Conservation (phyloP, 1,284 basidiomycete genomes). For the Ceraceosorus guamensis region DNA sequence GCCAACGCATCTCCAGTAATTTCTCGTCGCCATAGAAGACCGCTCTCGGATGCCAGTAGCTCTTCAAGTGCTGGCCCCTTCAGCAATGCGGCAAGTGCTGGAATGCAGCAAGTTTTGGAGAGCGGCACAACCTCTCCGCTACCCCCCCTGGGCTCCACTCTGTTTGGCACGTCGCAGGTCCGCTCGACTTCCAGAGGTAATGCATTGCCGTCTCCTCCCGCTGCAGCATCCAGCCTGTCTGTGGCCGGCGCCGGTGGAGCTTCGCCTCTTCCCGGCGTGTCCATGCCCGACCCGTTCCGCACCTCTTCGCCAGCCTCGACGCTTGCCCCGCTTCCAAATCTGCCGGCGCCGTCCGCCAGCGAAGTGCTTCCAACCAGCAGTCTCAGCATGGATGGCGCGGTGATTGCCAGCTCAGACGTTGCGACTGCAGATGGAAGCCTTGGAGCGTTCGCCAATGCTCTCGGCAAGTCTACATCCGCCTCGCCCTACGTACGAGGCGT, state of each 20-base stretch:
- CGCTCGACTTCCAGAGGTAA: background rate
- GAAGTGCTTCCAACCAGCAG: too few species aligned
- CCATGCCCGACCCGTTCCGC: conserved; percentile 36
- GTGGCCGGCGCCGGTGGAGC: too few species aligned
- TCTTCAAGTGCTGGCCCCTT: conserved; percentile 14
- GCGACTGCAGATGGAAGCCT: conserved; percentile 35
- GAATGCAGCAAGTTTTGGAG: conserved; percentile 13
- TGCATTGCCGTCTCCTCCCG: background rate
- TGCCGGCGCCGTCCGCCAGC: background rate
- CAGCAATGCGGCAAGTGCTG: conserved; percentile 10
- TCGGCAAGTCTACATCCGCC: conserved; percentile 4
- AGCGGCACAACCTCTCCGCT: conserved; percentile 3
- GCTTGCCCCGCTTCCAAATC: background rate
- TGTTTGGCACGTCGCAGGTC: background rate
- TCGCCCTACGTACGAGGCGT: background rate
- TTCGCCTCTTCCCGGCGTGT: conserved; percentile 32
- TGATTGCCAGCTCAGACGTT: conserved; percentile 34
- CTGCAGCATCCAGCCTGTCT: background rate
- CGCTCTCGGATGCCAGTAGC: conserved; percentile 22
- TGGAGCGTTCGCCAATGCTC: conserved; percentile 35
- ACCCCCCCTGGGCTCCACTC: background rate
- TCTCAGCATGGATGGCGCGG: conserved; percentile 45
- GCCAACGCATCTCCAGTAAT: too few species aligned
- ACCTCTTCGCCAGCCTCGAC: conserved; percentile 25
- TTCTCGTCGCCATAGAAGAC: conserved; percentile 17